Evolutionary conservation across 345 rosid genomes (phyloP), one percentile per base, ranked within the genome.

Genomic region (Melastoma malabathricum): DNA sequence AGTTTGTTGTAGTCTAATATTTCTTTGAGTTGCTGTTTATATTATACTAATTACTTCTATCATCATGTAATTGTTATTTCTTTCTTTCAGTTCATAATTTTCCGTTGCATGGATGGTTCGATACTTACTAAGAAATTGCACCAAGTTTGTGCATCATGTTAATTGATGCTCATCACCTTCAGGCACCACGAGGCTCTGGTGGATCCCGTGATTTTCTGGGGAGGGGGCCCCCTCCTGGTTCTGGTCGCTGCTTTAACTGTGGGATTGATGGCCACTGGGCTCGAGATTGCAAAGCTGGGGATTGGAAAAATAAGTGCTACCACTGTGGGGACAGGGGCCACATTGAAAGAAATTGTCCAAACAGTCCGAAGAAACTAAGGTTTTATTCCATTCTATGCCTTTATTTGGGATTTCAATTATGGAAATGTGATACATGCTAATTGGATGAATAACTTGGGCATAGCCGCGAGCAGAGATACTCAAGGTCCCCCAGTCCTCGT

Each of bases 191-290:
- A 53, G 94, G 83, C 57, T 68, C 82, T 38, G 76, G 82, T 50
- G 82, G 82, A 43, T 80, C 94, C 45, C 84, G 87, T 22, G 96
- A 87, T 57, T 75, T 72, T 57, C 56, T 78, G 63, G 83, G 92
- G n/a, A 78, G 86, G 67, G 96, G 92, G 39, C 96, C 96, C 46
- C 95, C 96, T 62, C 96, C 98, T 56, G 96, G 96, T 25, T 78
- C 94, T 46, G 96, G 98, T 20, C 88, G 98, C 34, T 90, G 98
- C 62, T 90, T 90, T 50, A 90, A 86, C 10, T 90, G 98, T 59
- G 98, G 98, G 44, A 75, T 86, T 53, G 98, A 90, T 76, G 98
- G 98, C 15, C 98, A 90, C 19, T 84, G 96, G 98, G 96, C 96
- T 52, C 70, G 96, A 46, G 98, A 90, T 70, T 86, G 96, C 76